phyloP scores from a whole-genome alignment of 1,284 basidiomycete genomes.

The Anthracocystis panici-leucophaei region DNA sequence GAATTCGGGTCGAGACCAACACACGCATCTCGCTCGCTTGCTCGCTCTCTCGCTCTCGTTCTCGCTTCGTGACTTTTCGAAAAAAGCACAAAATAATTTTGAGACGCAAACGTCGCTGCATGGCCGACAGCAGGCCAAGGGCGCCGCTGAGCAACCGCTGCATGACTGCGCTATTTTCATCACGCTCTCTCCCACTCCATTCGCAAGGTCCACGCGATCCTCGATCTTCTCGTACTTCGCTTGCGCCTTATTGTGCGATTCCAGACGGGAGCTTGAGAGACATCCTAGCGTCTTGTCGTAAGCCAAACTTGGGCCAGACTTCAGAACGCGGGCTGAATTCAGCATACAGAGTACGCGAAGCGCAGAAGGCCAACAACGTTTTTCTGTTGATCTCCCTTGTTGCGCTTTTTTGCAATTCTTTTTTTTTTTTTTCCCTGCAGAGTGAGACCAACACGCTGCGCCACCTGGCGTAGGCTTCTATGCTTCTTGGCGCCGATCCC shows the following conservation, averaged over 20 bases:
- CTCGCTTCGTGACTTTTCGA: neutral
- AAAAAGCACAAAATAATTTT: neutral
- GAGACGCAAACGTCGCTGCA: neutral
- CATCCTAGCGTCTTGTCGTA: too few relatives aligned
- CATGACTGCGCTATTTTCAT: constrained; percentile 6
- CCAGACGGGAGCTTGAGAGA: too few relatives aligned
- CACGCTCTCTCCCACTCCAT: neutral
- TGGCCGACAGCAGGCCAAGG: neutral
- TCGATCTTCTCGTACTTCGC: too few relatives aligned
- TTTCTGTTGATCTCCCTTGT: too few relatives aligned
- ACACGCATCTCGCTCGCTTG: constrained; percentile 12
- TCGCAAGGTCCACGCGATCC: too few relatives aligned
- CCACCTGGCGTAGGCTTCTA: constrained; percentile 9
- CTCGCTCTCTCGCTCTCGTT: neutral
- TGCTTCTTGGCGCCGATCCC: constrained; percentile 21
- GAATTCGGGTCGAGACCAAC: constrained; percentile 21
- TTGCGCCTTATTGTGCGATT: too few relatives aligned
- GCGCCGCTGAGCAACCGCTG: constrained; percentile 4
- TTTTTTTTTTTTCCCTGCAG: neutral
- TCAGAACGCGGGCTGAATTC: too few relatives aligned
- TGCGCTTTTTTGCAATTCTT: neutral
- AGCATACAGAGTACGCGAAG: neutral
- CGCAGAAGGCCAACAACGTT: neutral
- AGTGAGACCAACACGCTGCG: constrained; percentile 15
- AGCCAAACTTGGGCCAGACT: too few relatives aligned